Base-by-base conservation (phyloP, 2,329 filamentous ascomycete species). In the Fusarium tricinctum region DNA sequence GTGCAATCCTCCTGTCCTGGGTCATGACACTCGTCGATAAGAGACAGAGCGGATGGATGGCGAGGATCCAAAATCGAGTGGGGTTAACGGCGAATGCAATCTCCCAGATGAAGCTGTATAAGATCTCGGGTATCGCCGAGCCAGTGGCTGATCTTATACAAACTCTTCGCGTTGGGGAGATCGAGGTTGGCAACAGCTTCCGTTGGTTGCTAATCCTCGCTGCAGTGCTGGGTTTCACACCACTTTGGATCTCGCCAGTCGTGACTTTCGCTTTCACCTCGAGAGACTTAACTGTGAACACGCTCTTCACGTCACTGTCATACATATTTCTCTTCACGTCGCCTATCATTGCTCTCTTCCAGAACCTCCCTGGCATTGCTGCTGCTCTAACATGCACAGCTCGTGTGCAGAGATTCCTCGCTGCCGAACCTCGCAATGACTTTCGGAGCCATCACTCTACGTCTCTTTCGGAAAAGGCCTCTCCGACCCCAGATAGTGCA, bases 351-450 rank as follows among this genome's bases (percentile, higher is more conserved):
- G 26, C 42, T 5, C 42, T 81, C 0, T 76, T 82, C 13, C 76
- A 81, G 42, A 60, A 49, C 3, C 62, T 81, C 5, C 79, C 80
- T 0, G 26, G 33, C 0, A 47, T 81, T 1, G 63, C 81, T 15
- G 71, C 77, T 0, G 75, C 73, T 0, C 38, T 81, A 20, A 70
- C 76, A 1, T 81, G 79, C 49, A 55, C 78, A 8, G 60, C 67
- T 23, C 74, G 80, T 4, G 76, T 83, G 2, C 80, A 82, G 40
- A 68, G 55, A 0, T 82, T 80, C n/a, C 63, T 84, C 1, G 78
- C 78, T 3, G 42, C 56, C 2, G 74, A 76, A 8, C 61, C 73
- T 1, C 72, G 70, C 1, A 48, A 58, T 6, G 75, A 77, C 23
- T 74, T 71, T 28, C 66, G 75, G 6, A 20, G 8, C n/a, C 39